Base-by-base conservation (phyloP, 768 basidiomycete genomes). In the Hericium coralloides region DNA sequence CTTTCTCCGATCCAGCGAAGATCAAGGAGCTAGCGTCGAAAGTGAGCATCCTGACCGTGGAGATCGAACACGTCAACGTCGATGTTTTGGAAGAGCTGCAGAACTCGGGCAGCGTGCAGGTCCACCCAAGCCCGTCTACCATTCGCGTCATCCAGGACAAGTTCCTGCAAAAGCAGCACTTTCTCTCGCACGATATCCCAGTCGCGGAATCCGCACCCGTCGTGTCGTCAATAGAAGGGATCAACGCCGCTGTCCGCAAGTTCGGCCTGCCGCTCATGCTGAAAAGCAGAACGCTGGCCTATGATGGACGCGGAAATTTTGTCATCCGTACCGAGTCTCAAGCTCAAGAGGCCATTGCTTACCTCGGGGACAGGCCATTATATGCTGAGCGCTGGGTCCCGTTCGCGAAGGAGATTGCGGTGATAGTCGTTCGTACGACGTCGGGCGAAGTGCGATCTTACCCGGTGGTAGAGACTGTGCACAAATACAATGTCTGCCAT, bases 351-450 rank as follows among this genome's bases (percentile, higher is more conserved):
- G 76, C 79, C 0, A 69, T 83, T 52, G 79, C 82, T 1, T 74
- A 83, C 37, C 81, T 92, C 14, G 78, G 76, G 2, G 76, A 84
- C 56, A 76, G 90, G 2, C 85, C 89, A 0, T 73, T 98, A 3
- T 99, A 98, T 64, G 95, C 93, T 0, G 97, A 99, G 69, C 89
- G 87, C 65, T 97, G 92, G 87, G 89, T 94, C 0, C 82, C 85
- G 0, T 98, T 98, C 66, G 71, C 74, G 14, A 87, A 85, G 64
- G 97, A 98, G 69, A 85, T 98, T 37, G 94, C 97, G 0, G 93
- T 98, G 38, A 97, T 99, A 90, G 97, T 98, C 12, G 95, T 97
- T 2, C 84, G 91, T 37, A 84, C 87, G 15, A 75, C 76, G 6
- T 69, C 72, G 15, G 95, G 92, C 3, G 80, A 89, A 54, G 83